These are phyloP conservation scores for Strigomonas galati DNA, from an alignment of 208 protist species.

Conservation along the genomic window DNA sequence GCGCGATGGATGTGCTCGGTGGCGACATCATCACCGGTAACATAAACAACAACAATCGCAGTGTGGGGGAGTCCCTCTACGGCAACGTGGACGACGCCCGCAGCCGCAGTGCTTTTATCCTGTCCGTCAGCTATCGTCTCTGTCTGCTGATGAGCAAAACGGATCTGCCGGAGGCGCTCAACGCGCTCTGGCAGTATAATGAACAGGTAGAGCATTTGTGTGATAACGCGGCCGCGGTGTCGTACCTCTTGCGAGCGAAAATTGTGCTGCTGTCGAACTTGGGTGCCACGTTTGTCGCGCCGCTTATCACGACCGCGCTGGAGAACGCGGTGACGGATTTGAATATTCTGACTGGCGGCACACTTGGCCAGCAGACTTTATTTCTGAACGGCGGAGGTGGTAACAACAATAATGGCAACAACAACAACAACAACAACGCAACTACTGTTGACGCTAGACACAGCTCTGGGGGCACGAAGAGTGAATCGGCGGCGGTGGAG, in stretches of 20 bases:
- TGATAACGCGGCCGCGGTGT: conserved; percentile 28
- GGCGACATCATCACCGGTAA: background rate
- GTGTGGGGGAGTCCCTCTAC: background rate
- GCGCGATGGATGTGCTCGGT: background rate
- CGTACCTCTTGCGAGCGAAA: conserved; percentile 30
- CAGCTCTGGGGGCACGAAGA: background rate
- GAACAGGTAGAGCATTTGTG: conserved; percentile 31
- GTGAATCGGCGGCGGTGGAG: background rate
- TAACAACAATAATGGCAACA: background rate
- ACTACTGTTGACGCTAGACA: background rate
- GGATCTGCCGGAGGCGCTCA: conserved; percentile 35
- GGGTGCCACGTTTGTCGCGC: conserved; percentile 26
- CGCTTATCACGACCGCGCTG: conserved; percentile 26
- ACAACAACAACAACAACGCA: conserved; percentile 1
- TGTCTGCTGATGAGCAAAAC: conserved; percentile 33
- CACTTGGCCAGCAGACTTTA: conserved; percentile 12
- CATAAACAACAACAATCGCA: background rate
- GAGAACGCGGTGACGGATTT: conserved; percentile 31
- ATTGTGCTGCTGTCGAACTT: conserved; percentile 31
- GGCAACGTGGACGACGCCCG: conserved; percentile 22
- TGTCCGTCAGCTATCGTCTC: conserved; percentile 22
- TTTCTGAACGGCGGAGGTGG: background rate
- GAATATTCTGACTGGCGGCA: conserved; percentile 32
- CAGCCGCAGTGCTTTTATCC: conserved; percentile 19
- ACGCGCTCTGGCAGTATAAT: conserved; percentile 31